Evolutionary conservation across 2,329 filamentous ascomycete species (phyloP).

Genomic region (Monosporascus sp.): DNA sequence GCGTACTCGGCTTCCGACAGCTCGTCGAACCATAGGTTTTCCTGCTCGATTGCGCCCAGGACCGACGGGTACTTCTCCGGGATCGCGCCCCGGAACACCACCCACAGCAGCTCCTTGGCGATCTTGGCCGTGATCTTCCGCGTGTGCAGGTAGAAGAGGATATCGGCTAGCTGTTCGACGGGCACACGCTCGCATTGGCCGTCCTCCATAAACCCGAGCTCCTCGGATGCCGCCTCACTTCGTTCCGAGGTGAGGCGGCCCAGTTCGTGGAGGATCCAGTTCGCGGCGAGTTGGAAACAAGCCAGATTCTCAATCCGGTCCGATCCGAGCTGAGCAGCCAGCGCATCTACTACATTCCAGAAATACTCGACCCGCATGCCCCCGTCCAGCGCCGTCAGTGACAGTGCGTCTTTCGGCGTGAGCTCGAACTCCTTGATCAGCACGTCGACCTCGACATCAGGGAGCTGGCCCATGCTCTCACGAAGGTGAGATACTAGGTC

Average conservation of each 20-base stretch:
- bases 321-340: slow-evolving; percentile 22
- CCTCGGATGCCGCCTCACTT: slow-evolving; percentile 24
- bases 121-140: slow-evolving; percentile 50
- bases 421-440: slow-evolving; percentile 62
- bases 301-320: slow-evolving; percentile 18
- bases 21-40: slow-evolving; percentile 51
- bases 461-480: slow-evolving; percentile 60
- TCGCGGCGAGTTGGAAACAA: slow-evolving; percentile 46
- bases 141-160: slow-evolving; percentile 42
- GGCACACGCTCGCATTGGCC: slow-evolving; percentile 44
- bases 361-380: slow-evolving; percentile 81
- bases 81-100: slow-evolving; percentile 43
- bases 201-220: slow-evolving; percentile 34
- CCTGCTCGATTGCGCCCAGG: slow-evolving; percentile 36
- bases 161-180: slow-evolving; percentile 41
- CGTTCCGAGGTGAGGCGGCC: slow-evolving; percentile 58
- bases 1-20: slow-evolving; percentile 42
- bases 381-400: slow-evolving; percentile 70
- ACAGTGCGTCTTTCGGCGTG: slow-evolving; percentile 75
- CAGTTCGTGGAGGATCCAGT: slow-evolving; percentile 71
- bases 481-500: slow-evolving; percentile 63
- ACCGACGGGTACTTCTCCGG: slow-evolving; percentile 32
- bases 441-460: slow-evolving; percentile 62
- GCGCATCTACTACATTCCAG: slow-evolving; percentile 53
- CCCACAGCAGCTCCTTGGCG: slow-evolving; percentile 53